Percentiles rank a stretch among this genome's conserved stretches.
These are phyloP conservation scores for Populus hybrid DNA, from an alignment of 441 rosid genomes.

Conservation along the genomic window DNA sequence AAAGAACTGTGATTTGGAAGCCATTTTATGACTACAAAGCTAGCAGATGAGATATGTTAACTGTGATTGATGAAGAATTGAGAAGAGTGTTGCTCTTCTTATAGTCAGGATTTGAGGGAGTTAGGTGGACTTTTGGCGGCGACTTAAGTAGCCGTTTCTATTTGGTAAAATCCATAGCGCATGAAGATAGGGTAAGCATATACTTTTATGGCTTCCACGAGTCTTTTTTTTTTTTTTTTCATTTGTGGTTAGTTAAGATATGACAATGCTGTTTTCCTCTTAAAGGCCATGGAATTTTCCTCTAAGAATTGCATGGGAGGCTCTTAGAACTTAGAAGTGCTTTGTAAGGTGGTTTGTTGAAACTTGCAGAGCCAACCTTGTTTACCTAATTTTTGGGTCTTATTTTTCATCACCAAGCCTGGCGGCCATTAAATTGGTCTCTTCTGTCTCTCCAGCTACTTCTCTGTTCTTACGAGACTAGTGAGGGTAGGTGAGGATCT, in stretches of 20 bases:
- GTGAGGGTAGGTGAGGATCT: background rate
- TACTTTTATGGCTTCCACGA: too few species aligned
- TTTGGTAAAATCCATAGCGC: background rate
- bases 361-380: background rate
- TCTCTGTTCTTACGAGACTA: background rate
- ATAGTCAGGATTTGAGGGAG: constrained; percentile 13
- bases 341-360: background rate
- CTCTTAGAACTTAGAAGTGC: background rate
- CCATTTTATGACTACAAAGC: constrained; percentile 25
- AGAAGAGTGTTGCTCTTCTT: constrained; percentile 17
- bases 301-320: background rate
- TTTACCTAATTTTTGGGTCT: background rate
- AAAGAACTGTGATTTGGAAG: constrained; percentile 28
- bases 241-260: too few species aligned
- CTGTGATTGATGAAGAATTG: constrained; percentile 18
- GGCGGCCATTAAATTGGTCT: constrained; percentile 9
- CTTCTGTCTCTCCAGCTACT: background rate
- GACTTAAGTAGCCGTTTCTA: background rate
- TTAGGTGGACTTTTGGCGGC: background rate
- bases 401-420: background rate
- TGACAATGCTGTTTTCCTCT: background rate
- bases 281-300: background rate
- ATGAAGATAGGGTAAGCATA: background rate
- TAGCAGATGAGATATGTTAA: background rate
- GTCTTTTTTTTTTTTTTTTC: too few species aligned